Evolutionary conservation across 2,329 filamentous ascomycete genomes (phyloP).

Genomic region (Exophiala bonariae): DNA sequence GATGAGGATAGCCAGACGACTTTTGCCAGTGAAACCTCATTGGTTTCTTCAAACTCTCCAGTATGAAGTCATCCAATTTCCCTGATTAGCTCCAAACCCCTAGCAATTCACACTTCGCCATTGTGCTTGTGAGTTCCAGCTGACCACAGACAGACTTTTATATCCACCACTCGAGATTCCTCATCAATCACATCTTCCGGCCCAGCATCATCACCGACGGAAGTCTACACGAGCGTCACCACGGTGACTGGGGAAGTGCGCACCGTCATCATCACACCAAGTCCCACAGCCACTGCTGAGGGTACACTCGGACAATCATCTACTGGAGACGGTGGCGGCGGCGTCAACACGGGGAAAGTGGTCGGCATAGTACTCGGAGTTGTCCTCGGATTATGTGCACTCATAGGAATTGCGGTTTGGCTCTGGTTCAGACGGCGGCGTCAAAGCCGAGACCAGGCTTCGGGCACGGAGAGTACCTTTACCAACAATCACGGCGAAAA

Average conservation of each 20-base stretch:
- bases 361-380: slow-evolving; percentile 46
- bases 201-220: slow-evolving; percentile 17
- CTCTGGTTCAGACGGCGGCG: slow-evolving; percentile 41
- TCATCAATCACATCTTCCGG: slow-evolving; percentile 23
- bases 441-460: slow-evolving; percentile 9
- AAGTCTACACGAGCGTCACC: slow-evolving; percentile 28
- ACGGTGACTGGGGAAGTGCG: slow-evolving; percentile 33
- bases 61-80: slow-evolving; percentile 22
- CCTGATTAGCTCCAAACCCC: too few relatives aligned
- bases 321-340: slow-evolving; percentile 22
- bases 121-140: background rate
- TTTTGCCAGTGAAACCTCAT: slow-evolving; percentile 17
- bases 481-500: slow-evolving; percentile 17
- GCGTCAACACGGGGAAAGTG: slow-evolving; percentile 42
- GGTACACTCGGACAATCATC: slow-evolving; percentile 24
- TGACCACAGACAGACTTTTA: background rate
- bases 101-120: too few relatives aligned
- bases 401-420: slow-evolving; percentile 40
- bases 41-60: slow-evolving; percentile 17
- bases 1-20: slow-evolving; percentile 18
- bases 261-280: slow-evolving; percentile 29
- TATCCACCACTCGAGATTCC: slow-evolving; percentile 3
- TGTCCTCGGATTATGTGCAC: slow-evolving; percentile 37
- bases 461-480: slow-evolving; percentile 15
- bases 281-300: slow-evolving; percentile 21